Conservation (phyloP, 495 filamentous ascomycete genomes). For the Pyrenopolyporus hunteri region DNA sequence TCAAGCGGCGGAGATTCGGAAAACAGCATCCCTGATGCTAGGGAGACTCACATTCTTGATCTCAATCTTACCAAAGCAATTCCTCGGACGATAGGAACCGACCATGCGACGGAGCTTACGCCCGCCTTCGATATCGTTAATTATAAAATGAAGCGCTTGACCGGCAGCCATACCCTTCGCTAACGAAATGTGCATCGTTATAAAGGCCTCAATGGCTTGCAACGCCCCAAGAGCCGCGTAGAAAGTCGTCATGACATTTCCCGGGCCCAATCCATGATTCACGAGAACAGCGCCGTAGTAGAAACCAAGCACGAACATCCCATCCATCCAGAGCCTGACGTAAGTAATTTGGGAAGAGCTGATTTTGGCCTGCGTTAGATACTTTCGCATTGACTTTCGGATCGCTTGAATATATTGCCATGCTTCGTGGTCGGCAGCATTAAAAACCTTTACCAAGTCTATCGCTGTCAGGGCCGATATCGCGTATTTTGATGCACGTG, state of each 20-base stretch:
- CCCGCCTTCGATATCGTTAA: constrained; percentile 28
- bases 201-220: constrained; percentile 71
- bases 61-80: constrained; percentile 70
- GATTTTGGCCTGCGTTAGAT: constrained; percentile 68
- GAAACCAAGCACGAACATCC: constrained; percentile 89
- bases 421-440: constrained; percentile 73
- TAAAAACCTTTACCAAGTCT: constrained; percentile 87
- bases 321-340: constrained; percentile 73
- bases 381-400: constrained; percentile 64
- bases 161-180: constrained; percentile 82
- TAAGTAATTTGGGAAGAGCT: constrained; percentile 74
- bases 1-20: too few relatives aligned
- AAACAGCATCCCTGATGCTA: too few relatives aligned
- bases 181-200: constrained; percentile 76
- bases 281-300: constrained; percentile 82
- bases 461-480: constrained; percentile 74
- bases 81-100: constrained; percentile 40
- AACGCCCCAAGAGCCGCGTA: constrained; percentile 79
- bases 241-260: constrained; percentile 81
- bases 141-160: constrained; percentile 53
- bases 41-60: constrained; percentile 66
- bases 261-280: constrained; percentile 59
- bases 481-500: constrained; percentile 72
- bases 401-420: constrained; percentile 67
- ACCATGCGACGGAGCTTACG: constrained; percentile 37